Conservation (phyloP, 2,329 filamentous ascomycete genomes). For the Diaporthe batatas region DNA sequence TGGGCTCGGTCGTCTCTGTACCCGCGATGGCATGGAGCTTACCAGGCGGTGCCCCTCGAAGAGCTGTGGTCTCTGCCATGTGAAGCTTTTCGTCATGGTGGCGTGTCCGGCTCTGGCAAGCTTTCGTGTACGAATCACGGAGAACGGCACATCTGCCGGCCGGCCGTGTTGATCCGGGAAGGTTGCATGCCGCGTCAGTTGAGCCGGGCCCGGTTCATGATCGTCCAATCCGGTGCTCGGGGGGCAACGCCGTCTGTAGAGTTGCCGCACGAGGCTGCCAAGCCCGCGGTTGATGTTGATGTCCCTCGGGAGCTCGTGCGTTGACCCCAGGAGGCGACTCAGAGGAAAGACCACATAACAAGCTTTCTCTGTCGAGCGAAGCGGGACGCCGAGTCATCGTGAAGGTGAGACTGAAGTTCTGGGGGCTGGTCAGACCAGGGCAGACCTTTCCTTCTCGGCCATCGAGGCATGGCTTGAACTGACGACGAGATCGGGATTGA, state of each 20-base stretch:
- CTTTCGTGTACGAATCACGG: background rate
- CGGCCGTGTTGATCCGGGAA: background rate
- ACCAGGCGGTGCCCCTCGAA: background rate
- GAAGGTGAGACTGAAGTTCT: background rate
- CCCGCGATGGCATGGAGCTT: background rate
- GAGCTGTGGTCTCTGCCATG: background rate
- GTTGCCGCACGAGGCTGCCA: background rate
- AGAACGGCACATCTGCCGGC: constrained; percentile 5
- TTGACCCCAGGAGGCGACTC: background rate
- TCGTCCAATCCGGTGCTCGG: background rate
- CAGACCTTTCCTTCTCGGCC: background rate
- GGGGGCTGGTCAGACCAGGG: background rate
- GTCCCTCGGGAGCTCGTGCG: background rate
- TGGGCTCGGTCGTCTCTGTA: background rate
- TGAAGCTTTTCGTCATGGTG: background rate
- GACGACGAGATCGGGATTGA: background rate
- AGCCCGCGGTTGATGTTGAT: background rate
- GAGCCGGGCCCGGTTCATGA: constrained; percentile 7
- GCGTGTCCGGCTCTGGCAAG: background rate
- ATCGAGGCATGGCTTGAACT: background rate
- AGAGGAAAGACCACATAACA: background rate
- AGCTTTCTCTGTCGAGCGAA: constrained; percentile 3
- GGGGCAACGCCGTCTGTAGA: background rate
- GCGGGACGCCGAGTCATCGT: background rate
- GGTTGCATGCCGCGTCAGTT: background rate